Evolutionary conservation across 73 alveolate genomes (phyloP), one percentile per base, ranked within the genome.

Genomic region (Diophrys appendiculata): DNA sequence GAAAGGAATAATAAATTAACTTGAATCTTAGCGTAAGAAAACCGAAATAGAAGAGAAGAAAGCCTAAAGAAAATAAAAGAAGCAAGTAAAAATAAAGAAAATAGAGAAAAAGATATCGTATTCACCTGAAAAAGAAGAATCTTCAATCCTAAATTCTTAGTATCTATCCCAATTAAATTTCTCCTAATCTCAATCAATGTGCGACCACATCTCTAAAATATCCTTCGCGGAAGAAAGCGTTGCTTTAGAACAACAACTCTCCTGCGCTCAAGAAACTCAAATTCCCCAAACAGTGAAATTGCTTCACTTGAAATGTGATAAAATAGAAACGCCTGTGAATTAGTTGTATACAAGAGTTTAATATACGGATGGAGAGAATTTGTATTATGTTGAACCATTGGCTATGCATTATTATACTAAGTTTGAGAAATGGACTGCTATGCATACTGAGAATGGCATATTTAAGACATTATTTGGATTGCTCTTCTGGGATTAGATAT

Each of bases 381-480:
- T 80, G 33, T 86, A 79, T 72, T 79, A 76, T 26, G 99, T 95
- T 22, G 99, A 95, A 84, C 88, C 93, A 33, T 82, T 78, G 52
- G 99, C 98, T 33, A 86, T 93, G 33, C 34, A 86, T 55, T 91
- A 88, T 73, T 95, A 93, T 75, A 77, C 83, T 24, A 77, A 70
- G 31, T 60, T 72, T n/a, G 93, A 92, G 69, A 82, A 84, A 35
- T 80, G 79, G 32, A 60, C 68, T 64, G 99, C 98, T 3, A 73
- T 86, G 74, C 99, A 95, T 71, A 88, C 97, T 11, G 99, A 95
- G 78, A 95, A 95, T 77, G 68, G 93, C 23, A 79, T 95, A 13
- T 86, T 91, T 2, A 89, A 86, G 29, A 87, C 95, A 0, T 68
- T 93, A 22, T 95, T 85, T 78, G 94, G 94, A 8, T 34, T 95